Evolutionary conservation across 2,329 filamentous ascomycete genomes (phyloP).

Genomic region (Epichloe uncinata): DNA sequence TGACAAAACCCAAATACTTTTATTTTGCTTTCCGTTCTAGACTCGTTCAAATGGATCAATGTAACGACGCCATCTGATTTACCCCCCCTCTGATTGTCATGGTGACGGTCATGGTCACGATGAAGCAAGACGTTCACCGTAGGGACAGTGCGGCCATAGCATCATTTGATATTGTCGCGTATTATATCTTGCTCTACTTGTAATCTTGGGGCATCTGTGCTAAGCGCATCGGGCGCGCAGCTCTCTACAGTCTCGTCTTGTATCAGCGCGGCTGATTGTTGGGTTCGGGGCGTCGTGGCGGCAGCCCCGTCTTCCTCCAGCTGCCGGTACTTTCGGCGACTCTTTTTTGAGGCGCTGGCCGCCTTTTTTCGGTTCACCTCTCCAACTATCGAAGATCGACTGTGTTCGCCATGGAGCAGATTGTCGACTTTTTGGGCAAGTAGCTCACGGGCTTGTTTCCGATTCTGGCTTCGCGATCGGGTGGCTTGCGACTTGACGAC

Average conservation of each 20-base stretch:
- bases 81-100: not conserved
- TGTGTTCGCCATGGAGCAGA: conserved; percentile 55
- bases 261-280: not conserved
- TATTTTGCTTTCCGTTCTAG: conserved; percentile 24
- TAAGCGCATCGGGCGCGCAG: not conserved
- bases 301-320: conserved; percentile 36
- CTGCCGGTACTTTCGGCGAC: conserved; percentile 61
- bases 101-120: not conserved
- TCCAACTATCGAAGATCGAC: conserved; percentile 50
- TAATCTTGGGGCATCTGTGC: not conserved
- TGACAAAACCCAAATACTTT: conserved; percentile 44
- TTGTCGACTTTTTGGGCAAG: conserved; percentile 66
- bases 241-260: not conserved
- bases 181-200: not conserved
- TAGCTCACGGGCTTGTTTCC: conserved; percentile 67
- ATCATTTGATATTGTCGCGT: not conserved
- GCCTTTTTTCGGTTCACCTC: conserved; percentile 53
- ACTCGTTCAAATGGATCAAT: conserved; percentile 12
- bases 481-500: conserved; percentile 93
- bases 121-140: not conserved
- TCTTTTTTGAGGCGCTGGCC: conserved; percentile 71
- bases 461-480: conserved; percentile 73
- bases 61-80: not conserved
- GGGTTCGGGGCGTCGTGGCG: not conserved
- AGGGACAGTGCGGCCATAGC: not conserved